Conservation (phyloP, 2,329 filamentous ascomycete genomes). For the Penicillium fuscoglaucum region DNA sequence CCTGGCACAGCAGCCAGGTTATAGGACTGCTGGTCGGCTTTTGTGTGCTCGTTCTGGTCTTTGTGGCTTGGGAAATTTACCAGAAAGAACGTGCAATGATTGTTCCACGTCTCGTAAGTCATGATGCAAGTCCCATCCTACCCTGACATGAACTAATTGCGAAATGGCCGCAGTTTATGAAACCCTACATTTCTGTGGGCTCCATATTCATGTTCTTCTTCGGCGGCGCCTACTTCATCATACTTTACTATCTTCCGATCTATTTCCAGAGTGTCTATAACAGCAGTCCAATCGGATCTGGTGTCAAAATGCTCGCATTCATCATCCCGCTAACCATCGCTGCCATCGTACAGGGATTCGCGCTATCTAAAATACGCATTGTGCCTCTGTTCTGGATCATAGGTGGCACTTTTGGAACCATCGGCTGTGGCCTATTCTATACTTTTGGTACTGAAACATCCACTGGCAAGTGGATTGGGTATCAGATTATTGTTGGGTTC, state of each 20-base stretch:
- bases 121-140: neutral
- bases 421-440: slow-evolving; percentile 37
- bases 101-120: slow-evolving; percentile 33
- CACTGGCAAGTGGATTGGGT: slow-evolving; percentile 27
- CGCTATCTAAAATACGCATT: slow-evolving; percentile 31
- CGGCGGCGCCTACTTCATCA: slow-evolving; percentile 34
- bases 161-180: neutral
- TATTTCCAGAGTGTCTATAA: slow-evolving; percentile 43
- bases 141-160: neutral
- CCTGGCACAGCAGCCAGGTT: slow-evolving; percentile 43
- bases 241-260: slow-evolving; percentile 33
- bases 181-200: slow-evolving; percentile 37
- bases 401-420: slow-evolving; percentile 29
- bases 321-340: slow-evolving; percentile 38
- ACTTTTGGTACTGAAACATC: slow-evolving; percentile 32
- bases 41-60: slow-evolving; percentile 37
- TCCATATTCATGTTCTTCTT: slow-evolving; percentile 40
- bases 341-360: slow-evolving; percentile 30
- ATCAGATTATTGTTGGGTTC: slow-evolving; percentile 25
- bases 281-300: slow-evolving; percentile 36
- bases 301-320: slow-evolving; percentile 46
- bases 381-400: slow-evolving; percentile 30
- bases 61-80: slow-evolving; percentile 41
- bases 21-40: slow-evolving; percentile 50
- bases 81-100: slow-evolving; percentile 46